Evolutionary conservation across 164 flowering plant genomes (phyloP).

Genomic region (Liquidambar formosana): DNA sequence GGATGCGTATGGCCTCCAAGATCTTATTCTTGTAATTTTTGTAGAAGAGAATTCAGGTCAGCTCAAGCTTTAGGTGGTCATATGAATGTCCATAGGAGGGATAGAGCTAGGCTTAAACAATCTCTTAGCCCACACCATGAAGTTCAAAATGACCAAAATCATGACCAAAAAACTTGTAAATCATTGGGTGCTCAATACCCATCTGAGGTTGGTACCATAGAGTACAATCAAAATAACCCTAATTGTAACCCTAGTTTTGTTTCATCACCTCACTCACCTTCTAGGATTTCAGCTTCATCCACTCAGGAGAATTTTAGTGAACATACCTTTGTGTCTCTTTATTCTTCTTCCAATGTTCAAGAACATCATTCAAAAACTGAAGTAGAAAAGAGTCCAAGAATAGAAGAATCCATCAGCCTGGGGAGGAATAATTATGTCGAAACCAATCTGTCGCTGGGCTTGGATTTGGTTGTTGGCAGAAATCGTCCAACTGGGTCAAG

Average conservation of each 20-base stretch:
- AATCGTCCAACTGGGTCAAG: background rate
- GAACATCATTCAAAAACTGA: background rate
- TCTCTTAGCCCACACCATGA: slow-evolving; percentile 9
- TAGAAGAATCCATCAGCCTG: background rate
- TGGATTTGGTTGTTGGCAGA: slow-evolving; percentile 4
- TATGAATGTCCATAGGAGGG: slow-evolving; percentile 63
- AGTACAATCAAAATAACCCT: background rate
- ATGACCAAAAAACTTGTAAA: background rate
- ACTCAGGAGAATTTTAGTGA: background rate
- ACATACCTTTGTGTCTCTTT: background rate
- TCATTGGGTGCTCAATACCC: background rate
- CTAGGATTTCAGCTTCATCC: slow-evolving; percentile 24
- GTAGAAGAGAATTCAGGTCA: slow-evolving; percentile 55
- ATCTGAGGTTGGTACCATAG: background rate
- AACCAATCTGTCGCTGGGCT: slow-evolving; percentile 25
- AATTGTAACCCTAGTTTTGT: background rate
- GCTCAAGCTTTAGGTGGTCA: slow-evolving; percentile 70
- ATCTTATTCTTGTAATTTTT: slow-evolving; percentile 50
- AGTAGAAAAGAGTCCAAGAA: background rate
- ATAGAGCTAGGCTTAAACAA: slow-evolving; percentile 51
- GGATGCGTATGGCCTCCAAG: slow-evolving; percentile 59
- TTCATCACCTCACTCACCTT: slow-evolving; percentile 1
- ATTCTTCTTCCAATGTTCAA: background rate
- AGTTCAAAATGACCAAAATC: slow-evolving; percentile 3
- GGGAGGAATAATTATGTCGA: slow-evolving; percentile 7